Evolutionary conservation across 2,329 filamentous ascomycete genomes (phyloP).

Genomic region (Cercospora zeae-maydis): DNA sequence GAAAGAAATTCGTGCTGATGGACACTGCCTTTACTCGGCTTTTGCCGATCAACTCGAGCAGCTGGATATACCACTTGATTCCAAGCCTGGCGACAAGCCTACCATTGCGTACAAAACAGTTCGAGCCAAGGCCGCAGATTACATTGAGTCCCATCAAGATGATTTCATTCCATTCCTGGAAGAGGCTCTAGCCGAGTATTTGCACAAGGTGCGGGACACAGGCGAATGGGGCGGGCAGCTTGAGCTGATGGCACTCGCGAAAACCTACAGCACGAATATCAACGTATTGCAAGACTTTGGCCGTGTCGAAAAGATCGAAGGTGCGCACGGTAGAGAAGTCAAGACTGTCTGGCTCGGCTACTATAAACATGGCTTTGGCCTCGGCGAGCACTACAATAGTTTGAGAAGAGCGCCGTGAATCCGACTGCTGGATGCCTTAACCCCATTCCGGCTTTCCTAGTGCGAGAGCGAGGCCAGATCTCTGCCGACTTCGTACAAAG

Average conservation of each 20-base stretch:
- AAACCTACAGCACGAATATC: slow-evolving; percentile 74
- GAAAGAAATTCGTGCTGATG: slow-evolving; percentile 80
- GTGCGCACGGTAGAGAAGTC: slow-evolving; percentile 31
- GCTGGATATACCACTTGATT: slow-evolving; percentile 43
- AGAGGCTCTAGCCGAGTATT: slow-evolving; percentile 70
- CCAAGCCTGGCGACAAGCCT: slow-evolving; percentile 15
- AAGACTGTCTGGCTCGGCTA: slow-evolving; percentile 86
- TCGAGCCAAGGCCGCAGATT: slow-evolving; percentile 68
- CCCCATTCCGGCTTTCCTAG: not conserved
- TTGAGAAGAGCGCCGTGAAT: slow-evolving; percentile 45
- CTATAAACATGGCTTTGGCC: slow-evolving; percentile 86
- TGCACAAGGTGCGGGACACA: slow-evolving; percentile 73
- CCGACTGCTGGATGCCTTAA: not conserved
- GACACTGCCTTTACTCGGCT: slow-evolving; percentile 91
- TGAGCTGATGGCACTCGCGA: slow-evolving; percentile 80
- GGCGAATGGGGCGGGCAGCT: slow-evolving; percentile 96
- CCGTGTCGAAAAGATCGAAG: slow-evolving; percentile 67
- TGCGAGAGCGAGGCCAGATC: not conserved
- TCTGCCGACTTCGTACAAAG: slow-evolving; percentile 7
- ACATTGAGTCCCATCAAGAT: slow-evolving; percentile 68
- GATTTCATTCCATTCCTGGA: slow-evolving; percentile 87
- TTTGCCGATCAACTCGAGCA: slow-evolving; percentile 76
- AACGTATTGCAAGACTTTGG: slow-evolving; percentile 80
- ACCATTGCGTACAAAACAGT: slow-evolving; percentile 59
- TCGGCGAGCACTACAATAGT: slow-evolving; percentile 98